Evolutionary conservation across 1,284 basidiomycete genomes (phyloP).

Genomic region (Anthracocystis panici-leucophaei): DNA sequence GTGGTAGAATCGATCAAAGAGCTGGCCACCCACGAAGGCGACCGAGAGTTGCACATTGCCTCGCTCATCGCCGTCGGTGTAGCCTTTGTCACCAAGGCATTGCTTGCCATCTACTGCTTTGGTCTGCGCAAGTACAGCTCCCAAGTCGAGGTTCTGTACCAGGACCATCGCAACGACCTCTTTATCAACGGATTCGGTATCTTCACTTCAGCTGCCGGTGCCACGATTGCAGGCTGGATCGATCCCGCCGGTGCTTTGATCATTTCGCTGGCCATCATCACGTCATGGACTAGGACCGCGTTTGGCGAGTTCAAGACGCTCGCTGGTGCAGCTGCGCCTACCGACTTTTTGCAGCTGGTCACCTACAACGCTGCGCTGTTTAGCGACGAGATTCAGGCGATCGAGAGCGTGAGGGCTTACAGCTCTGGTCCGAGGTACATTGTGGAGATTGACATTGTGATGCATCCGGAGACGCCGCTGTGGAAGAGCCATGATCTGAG

Average conservation of each 20-base stretch:
- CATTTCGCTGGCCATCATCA: slow-evolving; percentile 81
- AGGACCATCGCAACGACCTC: slow-evolving; percentile 86
- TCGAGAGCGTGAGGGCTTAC: slow-evolving; percentile 77
- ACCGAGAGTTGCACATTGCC: slow-evolving; percentile 81
- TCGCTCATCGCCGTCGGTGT: slow-evolving; percentile 84
- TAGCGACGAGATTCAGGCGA: slow-evolving; percentile 82
- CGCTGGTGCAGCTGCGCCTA: slow-evolving; percentile 89
- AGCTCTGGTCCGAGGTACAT: slow-evolving; percentile 79
- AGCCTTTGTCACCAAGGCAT: slow-evolving; percentile 85
- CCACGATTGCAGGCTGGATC: slow-evolving; percentile 85
- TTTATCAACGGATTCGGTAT: slow-evolving; percentile 76
- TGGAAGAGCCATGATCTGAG: slow-evolving; percentile 92
- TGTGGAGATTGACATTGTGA: slow-evolving; percentile 94
- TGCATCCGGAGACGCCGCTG: slow-evolving; percentile 87
- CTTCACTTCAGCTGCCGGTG: slow-evolving; percentile 89
- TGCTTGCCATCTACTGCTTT: slow-evolving; percentile 87
- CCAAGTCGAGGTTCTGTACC: slow-evolving; percentile 93
- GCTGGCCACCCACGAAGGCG: slow-evolving; percentile 75
- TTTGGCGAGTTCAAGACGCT: slow-evolving; percentile 82
- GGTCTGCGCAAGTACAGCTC: slow-evolving; percentile 82
- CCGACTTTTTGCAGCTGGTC: slow-evolving; percentile 88
- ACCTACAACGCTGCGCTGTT: slow-evolving; percentile 82
- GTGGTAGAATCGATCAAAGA: slow-evolving; percentile 84
- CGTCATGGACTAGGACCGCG: slow-evolving; percentile 76
- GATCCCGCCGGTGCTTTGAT: slow-evolving; percentile 83